A percentile compares a stretch with the other conserved stretches of the same genome.
Conservation (phyloP, 2,329 filamentous ascomycete species). For the Dothiorella sarmentorum region DNA sequence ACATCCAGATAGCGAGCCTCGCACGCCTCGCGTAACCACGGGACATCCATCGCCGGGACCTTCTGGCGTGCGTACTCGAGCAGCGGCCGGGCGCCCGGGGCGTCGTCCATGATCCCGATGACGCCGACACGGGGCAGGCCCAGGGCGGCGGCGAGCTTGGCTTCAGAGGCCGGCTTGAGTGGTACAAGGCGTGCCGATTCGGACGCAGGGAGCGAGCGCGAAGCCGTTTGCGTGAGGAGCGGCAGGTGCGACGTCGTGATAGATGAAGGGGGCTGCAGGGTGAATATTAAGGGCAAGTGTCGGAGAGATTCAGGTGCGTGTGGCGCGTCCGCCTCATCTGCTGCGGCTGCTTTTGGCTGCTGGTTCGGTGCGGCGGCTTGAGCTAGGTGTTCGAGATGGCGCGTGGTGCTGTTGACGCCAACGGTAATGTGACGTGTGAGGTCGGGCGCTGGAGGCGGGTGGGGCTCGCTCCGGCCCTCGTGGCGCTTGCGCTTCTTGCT, state of each 20-base stretch:
- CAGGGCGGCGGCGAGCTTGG: slow-evolving; percentile 55
- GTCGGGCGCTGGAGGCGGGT: slow-evolving; percentile 43
- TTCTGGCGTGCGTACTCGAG: slow-evolving; percentile 54
- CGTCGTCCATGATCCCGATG: slow-evolving; percentile 56
- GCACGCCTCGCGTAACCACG: slow-evolving; percentile 54
- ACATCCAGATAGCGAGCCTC: slow-evolving; percentile 43
- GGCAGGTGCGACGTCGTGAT: slow-evolving; percentile 60
- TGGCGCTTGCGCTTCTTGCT: slow-evolving; percentile 51
- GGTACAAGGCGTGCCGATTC: slow-evolving; percentile 57
- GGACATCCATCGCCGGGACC: slow-evolving; percentile 52
- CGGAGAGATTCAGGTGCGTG: not conserved
- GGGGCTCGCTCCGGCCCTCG: slow-evolving; percentile 27
- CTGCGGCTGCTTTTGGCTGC: not conserved
- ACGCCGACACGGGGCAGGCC: slow-evolving; percentile 63
- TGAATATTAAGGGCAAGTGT: slow-evolving; percentile 10
- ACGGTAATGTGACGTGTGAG: slow-evolving; percentile 59
- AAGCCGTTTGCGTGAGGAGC: slow-evolving; percentile 51
- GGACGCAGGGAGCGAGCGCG: slow-evolving; percentile 17
- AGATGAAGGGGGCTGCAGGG: slow-evolving; percentile 12
- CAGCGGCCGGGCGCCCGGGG: slow-evolving; percentile 56
- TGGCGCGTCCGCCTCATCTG: not conserved
- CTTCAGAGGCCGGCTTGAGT: slow-evolving; percentile 59
- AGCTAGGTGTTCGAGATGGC: slow-evolving; percentile 50
- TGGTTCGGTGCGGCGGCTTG: not conserved
- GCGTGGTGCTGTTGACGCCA: slow-evolving; percentile 62